Conservation (phyloP, 2,329 filamentous ascomycete genomes). For the Fusarium robinianum region DNA sequence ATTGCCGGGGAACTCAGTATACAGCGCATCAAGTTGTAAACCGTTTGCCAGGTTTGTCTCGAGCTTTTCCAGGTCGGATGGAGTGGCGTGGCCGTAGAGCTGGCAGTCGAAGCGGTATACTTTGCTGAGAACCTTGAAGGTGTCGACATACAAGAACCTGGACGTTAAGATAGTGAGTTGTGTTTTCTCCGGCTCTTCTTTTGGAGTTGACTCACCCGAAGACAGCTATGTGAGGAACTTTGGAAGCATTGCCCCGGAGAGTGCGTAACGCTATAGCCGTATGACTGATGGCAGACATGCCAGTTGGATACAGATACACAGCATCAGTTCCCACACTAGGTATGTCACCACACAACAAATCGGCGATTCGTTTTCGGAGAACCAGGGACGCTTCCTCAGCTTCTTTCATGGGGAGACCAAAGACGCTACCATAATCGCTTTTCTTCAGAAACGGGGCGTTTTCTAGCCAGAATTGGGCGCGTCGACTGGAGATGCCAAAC, state of each 20-base stretch:
- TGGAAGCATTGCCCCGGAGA: neutral
- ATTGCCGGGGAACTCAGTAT: conserved; percentile 50
- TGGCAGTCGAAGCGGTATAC: conserved; percentile 40
- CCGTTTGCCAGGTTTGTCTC: conserved; percentile 44
- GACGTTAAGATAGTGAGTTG: neutral
- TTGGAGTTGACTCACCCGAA: conserved; percentile 31
- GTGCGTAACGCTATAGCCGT: conserved; percentile 21
- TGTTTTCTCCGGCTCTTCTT: too few relatives aligned
- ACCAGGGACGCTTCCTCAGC: conserved; percentile 10
- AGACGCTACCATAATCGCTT: neutral
- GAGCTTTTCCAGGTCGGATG: conserved; percentile 47
- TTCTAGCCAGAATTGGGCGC: conserved; percentile 33
- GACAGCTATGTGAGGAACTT: conserved; percentile 28
- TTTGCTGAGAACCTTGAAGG: conserved; percentile 38
- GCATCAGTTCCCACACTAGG: conserved; percentile 36
- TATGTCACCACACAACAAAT: conserved; percentile 23
- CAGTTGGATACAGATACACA: conserved; percentile 55
- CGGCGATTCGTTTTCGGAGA: conserved; percentile 26
- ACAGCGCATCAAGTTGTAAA: conserved; percentile 48
- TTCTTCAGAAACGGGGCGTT: conserved; percentile 27
- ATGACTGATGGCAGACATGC: conserved; percentile 55
- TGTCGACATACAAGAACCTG: conserved; percentile 40
- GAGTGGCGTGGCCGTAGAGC: conserved; percentile 49
- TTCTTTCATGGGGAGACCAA: conserved; percentile 4
- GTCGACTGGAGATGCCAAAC: conserved; percentile 37